Base-by-base conservation (phyloP, 805 yeast species). In the Kazachstania kunashirensis region DNA sequence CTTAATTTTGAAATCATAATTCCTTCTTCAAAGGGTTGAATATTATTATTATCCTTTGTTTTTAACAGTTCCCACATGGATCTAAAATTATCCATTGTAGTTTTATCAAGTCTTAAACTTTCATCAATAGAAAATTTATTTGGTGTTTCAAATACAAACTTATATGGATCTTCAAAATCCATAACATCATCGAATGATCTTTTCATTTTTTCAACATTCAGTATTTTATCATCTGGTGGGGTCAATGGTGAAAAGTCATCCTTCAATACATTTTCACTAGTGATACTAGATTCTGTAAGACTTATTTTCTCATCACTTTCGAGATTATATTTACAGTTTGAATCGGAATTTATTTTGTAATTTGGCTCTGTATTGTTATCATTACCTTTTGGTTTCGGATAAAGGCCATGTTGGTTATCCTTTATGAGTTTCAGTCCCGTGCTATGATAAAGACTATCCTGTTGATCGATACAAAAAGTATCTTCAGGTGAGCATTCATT, bases 81-180 rank as follows among this genome's bases (percentile, higher is more conserved):
- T 13, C 8, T 27, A 13, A 40, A 34, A 36, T 44, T 42, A 24
- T 28, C 19, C 21, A 24, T 24, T 7, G 41, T 33, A 4, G 28
- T 15, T 23, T 29, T 19, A 23, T 43, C 47, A 12, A 36, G 15
- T 7, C 19, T 31, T 10, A 30, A 25, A 19, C 38, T 31, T 23
- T 35, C 39, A 24, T 36, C 34, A 27, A 31, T 24, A 13, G 40
- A 16, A 27, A 25, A 40, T 13, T 40, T 38, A 31, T 37, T 39
- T 19, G 50, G 52, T 3, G 45, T 41, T 11, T 52, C 53, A 38
- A 48, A 53, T 12, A 52, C 54, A 34, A 38, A 45, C 12, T 48
- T 49, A 31, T 53, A 53, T 5, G 51, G 49, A 33, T 41, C 45
- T 21, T 38, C 40, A 21, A 40, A 23, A 13, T 27, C 27, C 13